A percentile compares a stretch with the other conserved stretches of the same genome.
Conservation (phyloP, 441 rosid species). For the Adansonia rubrostipa region DNA sequence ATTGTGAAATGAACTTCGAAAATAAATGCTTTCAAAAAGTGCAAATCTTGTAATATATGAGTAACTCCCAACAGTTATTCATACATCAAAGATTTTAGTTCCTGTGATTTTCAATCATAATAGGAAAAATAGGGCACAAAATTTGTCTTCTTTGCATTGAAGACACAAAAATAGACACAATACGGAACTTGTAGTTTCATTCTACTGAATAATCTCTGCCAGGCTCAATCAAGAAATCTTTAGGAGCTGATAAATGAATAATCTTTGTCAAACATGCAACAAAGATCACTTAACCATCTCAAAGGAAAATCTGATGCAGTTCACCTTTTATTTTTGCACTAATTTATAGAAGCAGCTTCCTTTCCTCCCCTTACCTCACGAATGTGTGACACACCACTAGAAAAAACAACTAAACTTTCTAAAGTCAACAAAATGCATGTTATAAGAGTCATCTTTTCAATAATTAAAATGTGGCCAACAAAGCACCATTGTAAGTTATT, state of each 20-base stretch:
- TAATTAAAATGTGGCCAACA: neutral
- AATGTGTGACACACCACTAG: neutral
- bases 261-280: neutral
- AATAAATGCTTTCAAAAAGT: neutral
- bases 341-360: neutral
- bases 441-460: neutral
- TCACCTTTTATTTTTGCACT: neutral
- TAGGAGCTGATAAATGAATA: neutral
- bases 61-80: neutral
- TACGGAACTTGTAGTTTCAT: neutral
- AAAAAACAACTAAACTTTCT: neutral
- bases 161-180: neutral
- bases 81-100: constrained; percentile 1
- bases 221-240: neutral
- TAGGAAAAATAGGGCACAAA: neutral
- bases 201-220: neutral
- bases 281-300: neutral
- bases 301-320: constrained; percentile 2
- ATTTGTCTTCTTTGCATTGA: neutral
- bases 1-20: neutral
- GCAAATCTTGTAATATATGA: neutral
- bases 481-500: neutral
- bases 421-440: neutral
- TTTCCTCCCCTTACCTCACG: neutral
- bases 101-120: neutral